Conservation (phyloP, 176 grass and related monocot genomes). For the Oropetium thomaeum region DNA sequence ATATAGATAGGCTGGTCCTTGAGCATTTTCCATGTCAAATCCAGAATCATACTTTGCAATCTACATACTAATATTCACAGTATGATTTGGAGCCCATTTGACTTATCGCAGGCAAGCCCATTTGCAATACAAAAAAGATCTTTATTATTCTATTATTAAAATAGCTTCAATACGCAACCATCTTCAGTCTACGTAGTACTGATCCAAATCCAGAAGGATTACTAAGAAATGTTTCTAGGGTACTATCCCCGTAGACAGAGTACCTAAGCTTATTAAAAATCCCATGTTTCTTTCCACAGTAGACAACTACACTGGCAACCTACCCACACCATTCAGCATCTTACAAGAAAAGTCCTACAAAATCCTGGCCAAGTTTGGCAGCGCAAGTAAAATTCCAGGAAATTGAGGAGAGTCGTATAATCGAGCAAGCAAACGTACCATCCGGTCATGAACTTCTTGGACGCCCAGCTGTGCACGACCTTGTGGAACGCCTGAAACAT, state of each 20-base stretch:
- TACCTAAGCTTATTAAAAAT: slow-evolving; percentile 23
- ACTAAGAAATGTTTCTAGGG: background rate
- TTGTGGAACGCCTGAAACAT: slow-evolving; percentile 61
- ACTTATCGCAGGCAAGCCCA: background rate
- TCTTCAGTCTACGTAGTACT: background rate
- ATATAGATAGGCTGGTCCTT: background rate
- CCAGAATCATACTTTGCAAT: background rate
- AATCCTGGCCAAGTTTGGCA: background rate
- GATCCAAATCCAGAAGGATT: background rate
- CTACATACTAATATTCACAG: background rate
- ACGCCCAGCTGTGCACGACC: slow-evolving; percentile 75
- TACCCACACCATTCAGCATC: background rate
- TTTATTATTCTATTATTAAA: background rate
- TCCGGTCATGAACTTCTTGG: slow-evolving; percentile 91
- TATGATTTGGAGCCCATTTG: background rate
- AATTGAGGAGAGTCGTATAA: background rate
- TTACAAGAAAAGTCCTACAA: background rate
- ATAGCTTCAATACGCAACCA: background rate
- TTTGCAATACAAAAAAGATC: background rate
- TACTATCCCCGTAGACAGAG: background rate
- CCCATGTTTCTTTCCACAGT: background rate
- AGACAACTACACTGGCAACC: background rate
- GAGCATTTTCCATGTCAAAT: background rate
- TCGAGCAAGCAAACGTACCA: slow-evolving; percentile 36
- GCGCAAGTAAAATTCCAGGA: background rate